A percentile compares a stretch with the other conserved stretches of the same genome.
Evolutionary conservation across 371 early-diverging fungal genomes (phyloP).

Genomic region (Mortierella sp.): DNA sequence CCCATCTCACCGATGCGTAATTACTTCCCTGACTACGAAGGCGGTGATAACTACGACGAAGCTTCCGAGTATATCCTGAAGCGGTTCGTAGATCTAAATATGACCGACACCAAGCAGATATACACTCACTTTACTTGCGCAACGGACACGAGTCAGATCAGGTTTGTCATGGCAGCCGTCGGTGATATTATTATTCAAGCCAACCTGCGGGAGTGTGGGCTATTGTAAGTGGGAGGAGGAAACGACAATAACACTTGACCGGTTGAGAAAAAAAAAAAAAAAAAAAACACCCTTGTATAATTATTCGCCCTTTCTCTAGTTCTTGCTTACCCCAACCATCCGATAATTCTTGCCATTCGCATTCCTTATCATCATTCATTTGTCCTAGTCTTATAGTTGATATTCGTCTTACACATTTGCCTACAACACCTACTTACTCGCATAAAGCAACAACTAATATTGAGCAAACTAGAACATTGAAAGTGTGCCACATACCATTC

Average conservation of each 20-base stretch:
- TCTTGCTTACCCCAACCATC: too few species aligned
- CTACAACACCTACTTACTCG: too few species aligned
- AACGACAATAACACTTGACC: too few species aligned
- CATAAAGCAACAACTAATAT: too few species aligned
- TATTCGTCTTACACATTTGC: too few species aligned
- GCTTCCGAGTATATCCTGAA: constrained; percentile 88
- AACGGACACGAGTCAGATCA: constrained; percentile 97
- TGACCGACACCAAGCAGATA: constrained; percentile 85
- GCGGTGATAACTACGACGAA: constrained; percentile 72
- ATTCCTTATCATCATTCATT: too few species aligned
- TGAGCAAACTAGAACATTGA: too few species aligned
- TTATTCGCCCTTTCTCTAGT: too few species aligned
- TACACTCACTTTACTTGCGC: constrained; percentile 97
- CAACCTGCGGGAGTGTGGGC: constrained; percentile 86
- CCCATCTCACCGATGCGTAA: constrained; percentile 79
- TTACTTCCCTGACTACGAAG: constrained; percentile 87
- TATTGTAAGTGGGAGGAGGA: constrained; percentile 66
- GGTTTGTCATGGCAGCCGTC: constrained; percentile 94
- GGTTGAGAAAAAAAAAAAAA: constrained; percentile 4
- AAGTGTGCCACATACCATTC: too few species aligned
- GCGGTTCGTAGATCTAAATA: constrained; percentile 85
- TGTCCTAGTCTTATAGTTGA: too few species aligned
- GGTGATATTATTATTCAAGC: constrained; percentile 95
- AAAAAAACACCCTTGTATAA: background rate
- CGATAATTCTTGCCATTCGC: too few species aligned